phyloP scores from a whole-genome alignment of 2,329 filamentous ascomycete genomes.

The Hypomyces rosellus region DNA sequence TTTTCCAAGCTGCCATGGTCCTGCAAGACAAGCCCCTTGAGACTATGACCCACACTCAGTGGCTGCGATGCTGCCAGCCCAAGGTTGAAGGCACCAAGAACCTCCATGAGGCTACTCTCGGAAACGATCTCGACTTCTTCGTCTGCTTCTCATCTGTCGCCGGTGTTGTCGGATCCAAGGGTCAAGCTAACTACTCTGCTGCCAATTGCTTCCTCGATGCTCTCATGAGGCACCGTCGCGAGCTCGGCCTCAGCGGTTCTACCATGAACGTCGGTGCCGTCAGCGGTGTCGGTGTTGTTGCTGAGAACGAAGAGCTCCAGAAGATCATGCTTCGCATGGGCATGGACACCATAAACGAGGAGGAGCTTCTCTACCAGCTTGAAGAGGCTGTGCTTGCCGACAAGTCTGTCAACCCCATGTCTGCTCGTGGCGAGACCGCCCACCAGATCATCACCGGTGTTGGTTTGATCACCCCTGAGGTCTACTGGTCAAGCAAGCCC shows the following conservation, averaged over 20 bases:
- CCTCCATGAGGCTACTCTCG: slow-evolving; percentile 22
- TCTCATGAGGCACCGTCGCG: slow-evolving; percentile 24
- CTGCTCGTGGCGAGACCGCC: slow-evolving; percentile 14
- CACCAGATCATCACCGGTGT: slow-evolving; percentile 21
- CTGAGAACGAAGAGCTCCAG: slow-evolving; percentile 12
- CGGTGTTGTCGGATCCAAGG: slow-evolving; percentile 20
- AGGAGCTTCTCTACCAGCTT: slow-evolving; percentile 19
- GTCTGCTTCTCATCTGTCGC: slow-evolving; percentile 23
- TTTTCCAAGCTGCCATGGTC: slow-evolving; percentile 36
- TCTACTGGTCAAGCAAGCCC: slow-evolving; percentile 19
- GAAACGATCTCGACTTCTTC: slow-evolving; percentile 25
- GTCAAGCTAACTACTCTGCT: slow-evolving; percentile 31
- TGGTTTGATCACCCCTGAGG: slow-evolving; percentile 17
- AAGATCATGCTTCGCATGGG: slow-evolving; percentile 15
- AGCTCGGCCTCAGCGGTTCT: slow-evolving; percentile 24
- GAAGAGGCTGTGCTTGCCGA: slow-evolving; percentile 17
- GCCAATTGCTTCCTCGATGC: slow-evolving; percentile 30
- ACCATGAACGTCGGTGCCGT: slow-evolving; percentile 31
- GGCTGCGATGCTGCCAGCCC: slow-evolving; percentile 18
- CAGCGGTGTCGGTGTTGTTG: slow-evolving; percentile 15
- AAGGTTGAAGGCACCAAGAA: slow-evolving; percentile 30
- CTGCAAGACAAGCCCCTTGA: slow-evolving; percentile 16
- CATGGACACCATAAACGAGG: slow-evolving; percentile 15
- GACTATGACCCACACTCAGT: slow-evolving; percentile 22
- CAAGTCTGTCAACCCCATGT: slow-evolving; percentile 7